Evolutionary conservation across 208 protist species (phyloP).

Genomic region (Polymyxa betae): DNA sequence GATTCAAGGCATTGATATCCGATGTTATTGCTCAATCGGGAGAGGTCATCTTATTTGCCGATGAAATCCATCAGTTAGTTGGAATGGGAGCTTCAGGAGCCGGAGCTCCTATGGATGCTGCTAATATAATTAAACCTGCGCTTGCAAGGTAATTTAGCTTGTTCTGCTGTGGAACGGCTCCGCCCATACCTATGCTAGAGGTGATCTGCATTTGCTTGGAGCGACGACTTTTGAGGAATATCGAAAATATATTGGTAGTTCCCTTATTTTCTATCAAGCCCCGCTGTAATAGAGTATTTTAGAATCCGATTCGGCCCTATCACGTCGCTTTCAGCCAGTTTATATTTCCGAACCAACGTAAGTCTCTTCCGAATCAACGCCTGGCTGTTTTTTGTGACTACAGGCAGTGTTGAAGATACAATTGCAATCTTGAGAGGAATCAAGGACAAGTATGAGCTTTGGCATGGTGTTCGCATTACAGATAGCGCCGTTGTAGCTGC

Average conservation of each 20-base stretch:
- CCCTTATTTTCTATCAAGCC: no score
- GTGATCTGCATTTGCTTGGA: conserved; percentile 76
- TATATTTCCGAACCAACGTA: conserved; percentile 71
- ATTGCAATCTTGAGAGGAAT: conserved; percentile 95
- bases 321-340: conserved; percentile 87
- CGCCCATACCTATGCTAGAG: conserved; percentile 57
- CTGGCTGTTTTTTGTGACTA: no score
- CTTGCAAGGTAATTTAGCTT: conserved; percentile 78
- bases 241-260: conserved; percentile 74
- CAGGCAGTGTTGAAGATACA: conserved; percentile 93
- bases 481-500: conserved; percentile 73
- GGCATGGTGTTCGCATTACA: conserved; percentile 82
- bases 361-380: no score
- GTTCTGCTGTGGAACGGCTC: background rate
- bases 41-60: conserved; percentile 98
- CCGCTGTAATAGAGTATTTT: no score
- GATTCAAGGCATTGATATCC: conserved; percentile 97
- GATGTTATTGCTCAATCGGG: conserved; percentile 92
- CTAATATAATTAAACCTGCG: conserved; percentile 97
- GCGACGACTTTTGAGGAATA: conserved; percentile 80
- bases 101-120: conserved; percentile 93
- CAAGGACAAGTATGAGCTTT: conserved; percentile 74
- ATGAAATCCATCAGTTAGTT: conserved; percentile 97
- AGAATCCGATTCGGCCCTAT: conserved; percentile 83
- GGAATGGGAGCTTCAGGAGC: conserved; percentile 87